A percentile compares a stretch with the other conserved stretches of the same genome.
Conservation (phyloP, 2,329 filamentous ascomycete species). For the Incumbomyces lentus region DNA sequence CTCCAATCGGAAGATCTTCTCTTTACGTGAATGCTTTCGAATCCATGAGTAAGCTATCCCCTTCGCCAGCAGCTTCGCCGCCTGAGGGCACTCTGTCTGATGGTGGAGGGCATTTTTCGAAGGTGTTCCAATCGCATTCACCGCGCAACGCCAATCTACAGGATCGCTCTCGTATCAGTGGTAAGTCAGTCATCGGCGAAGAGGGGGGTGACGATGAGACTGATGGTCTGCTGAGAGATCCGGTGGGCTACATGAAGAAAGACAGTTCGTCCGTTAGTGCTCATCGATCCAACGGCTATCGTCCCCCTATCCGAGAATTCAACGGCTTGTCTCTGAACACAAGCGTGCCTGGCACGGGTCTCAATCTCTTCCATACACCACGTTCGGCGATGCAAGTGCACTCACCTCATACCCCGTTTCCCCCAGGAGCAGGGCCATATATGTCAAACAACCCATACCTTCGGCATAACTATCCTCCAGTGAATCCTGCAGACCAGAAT, state of each 20-base stretch:
- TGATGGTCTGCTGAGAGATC: slow-evolving; percentile 51
- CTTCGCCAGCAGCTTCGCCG: slow-evolving; percentile 32
- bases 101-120: slow-evolving; percentile 40
- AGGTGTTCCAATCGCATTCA: slow-evolving; percentile 52
- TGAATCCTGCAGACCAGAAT: slow-evolving; percentile 91
- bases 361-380: slow-evolving; percentile 40
- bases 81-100: slow-evolving; percentile 44
- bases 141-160: slow-evolving; percentile 42
- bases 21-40: slow-evolving; percentile 54
- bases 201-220: slow-evolving; percentile 53
- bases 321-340: slow-evolving; percentile 62
- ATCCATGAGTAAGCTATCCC: slow-evolving; percentile 46
- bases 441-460: slow-evolving; percentile 48
- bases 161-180: slow-evolving; percentile 43
- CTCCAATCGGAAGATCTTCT: slow-evolving; percentile 41
- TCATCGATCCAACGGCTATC: slow-evolving; percentile 61
- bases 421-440: slow-evolving; percentile 45
- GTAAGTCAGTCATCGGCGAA: slow-evolving; percentile 55
- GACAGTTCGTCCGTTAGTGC: slow-evolving; percentile 39
- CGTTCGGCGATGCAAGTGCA: slow-evolving; percentile 40
- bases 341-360: slow-evolving; percentile 30
- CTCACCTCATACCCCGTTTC: slow-evolving; percentile 45
- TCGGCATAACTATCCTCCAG: slow-evolving; percentile 66
- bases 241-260: slow-evolving; percentile 60
- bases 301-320: slow-evolving; percentile 60